Evolutionary conservation across 768 basidiomycete genomes (phyloP), one percentile per base, ranked within the genome.

Genomic region (Lepiota venenata): DNA sequence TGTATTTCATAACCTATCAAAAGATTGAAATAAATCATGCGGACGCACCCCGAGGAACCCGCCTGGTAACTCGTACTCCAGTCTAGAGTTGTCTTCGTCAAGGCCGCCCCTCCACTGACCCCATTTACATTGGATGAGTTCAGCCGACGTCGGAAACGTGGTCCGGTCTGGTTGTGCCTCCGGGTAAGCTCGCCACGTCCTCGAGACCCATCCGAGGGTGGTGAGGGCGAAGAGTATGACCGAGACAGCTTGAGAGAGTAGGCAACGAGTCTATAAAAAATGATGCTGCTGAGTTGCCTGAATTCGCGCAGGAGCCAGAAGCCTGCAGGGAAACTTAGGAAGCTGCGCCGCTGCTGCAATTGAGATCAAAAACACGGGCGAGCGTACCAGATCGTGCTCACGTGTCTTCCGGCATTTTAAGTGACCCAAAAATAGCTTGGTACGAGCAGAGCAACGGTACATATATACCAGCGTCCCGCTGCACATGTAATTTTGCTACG

Each of bases 1-100:
- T 38, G 21, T 18, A 48, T 21, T 8, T 36, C 21, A 25, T 35
- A 38, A 27, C 42, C 38, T 35, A 50, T 43, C 11, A 25, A 35
- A 4, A 6, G 22, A 44, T 27, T 2, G n/a, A 51, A n/a, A 47
- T 41, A 50, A 49, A 42, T 43, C 27, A 46, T 14, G 3, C 15
- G 11, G 22, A 62, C 80, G 58, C 62, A 87, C 88, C 87, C 83
- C 9, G 89, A 91, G 32, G 89, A 89, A 42, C 91, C 91, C 25
- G 85, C 91, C 55, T 91, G 87, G 69, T 93, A 93, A 60, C 90
- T 92, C 11, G 90, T 91, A 63, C 88, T 93, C 84, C 90, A 83
- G 60, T 85, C 90, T 60, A 83, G 63, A 56, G 68, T 69, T 54
- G 70, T 67, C 41, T 55, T 52, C 50, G 60, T 66, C 46, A 55